These are phyloP conservation scores for Metarhizium anisopliae DNA, from an alignment of 2,329 filamentous ascomycete species.

Conservation along the genomic window DNA sequence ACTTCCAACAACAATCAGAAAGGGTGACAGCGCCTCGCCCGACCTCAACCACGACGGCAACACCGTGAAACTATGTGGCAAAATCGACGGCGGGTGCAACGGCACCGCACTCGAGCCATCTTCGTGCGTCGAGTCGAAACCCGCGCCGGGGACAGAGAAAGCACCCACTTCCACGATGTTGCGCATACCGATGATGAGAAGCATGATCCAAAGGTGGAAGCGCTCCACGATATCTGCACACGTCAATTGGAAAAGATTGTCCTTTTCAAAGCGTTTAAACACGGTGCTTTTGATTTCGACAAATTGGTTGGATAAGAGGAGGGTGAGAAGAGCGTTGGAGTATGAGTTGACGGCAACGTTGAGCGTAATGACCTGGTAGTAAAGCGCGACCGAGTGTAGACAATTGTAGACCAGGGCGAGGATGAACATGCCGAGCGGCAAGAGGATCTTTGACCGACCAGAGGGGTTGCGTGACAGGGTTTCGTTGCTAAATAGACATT, in stretches of 20 bases:
- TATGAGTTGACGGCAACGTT: constrained; percentile 99
- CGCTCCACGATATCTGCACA: constrained; percentile 95
- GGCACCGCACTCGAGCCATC: constrained; percentile 45
- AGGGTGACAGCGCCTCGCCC: constrained; percentile 84
- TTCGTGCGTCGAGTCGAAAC: constrained; percentile 37
- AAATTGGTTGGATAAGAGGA: constrained; percentile 94
- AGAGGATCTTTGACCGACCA: constrained; percentile 81
- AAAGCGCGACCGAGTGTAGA: constrained; percentile 75
- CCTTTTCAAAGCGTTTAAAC: constrained; percentile 98
- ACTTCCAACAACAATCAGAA: constrained; percentile 86
- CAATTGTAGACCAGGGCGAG: constrained; percentile 83
- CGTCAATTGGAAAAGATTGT: constrained; percentile 92
- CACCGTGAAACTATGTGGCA: constrained; percentile 85
- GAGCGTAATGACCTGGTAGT: constrained; percentile 95
- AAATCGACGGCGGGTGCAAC: constrained; percentile 60
- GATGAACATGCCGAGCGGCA: constrained; percentile 85
- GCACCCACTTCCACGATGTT: constrained; percentile 95
- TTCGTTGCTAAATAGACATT: constrained; percentile 90
- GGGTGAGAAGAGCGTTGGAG: constrained; percentile 85
- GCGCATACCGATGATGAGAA: constrained; percentile 89
- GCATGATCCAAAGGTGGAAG: constrained; percentile 96
- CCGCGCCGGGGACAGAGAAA: constrained; percentile 53
- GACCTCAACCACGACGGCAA: constrained; percentile 70
- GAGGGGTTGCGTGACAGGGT: constrained; percentile 80
- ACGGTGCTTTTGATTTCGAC: constrained; percentile 98